Conservation (phyloP, 139 green algal genomes). For the Tetratostichococcus sp. region DNA sequence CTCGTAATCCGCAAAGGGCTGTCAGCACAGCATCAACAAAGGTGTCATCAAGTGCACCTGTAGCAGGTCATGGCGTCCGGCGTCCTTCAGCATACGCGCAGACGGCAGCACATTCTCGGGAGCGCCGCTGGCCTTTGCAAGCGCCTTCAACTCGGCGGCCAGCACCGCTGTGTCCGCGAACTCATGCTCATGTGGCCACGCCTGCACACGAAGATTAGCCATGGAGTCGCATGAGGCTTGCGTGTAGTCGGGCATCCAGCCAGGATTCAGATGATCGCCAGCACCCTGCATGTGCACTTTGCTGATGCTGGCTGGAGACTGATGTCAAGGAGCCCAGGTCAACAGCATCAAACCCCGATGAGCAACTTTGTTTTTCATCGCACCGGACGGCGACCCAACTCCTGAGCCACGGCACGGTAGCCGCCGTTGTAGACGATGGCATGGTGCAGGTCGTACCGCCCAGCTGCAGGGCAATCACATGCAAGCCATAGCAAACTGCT, state of each 20-base stretch:
- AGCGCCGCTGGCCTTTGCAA: background rate
- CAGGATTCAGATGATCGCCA: too few species aligned
- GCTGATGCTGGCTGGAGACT: too few species aligned
- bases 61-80: conserved; percentile 10
- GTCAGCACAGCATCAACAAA: too few species aligned
- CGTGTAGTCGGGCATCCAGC: too few species aligned
- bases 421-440: conserved; percentile 32
- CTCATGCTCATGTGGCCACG: background rate
- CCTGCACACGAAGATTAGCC: too few species aligned
- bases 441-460: conserved; percentile 39
- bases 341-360: too few species aligned
- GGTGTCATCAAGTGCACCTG: too few species aligned
- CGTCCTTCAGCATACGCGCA: conserved; percentile 6
- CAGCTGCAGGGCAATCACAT: conserved; percentile 12
- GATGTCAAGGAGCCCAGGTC: too few species aligned
- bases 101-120: conserved; percentile 4
- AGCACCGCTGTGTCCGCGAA: background rate
- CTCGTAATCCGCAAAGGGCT: too few species aligned
- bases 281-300: too few species aligned
- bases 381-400: conserved; percentile 19
- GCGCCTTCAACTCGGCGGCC: conserved; percentile 6
- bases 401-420: conserved; percentile 14
- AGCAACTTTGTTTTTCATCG: conserved; percentile 2
- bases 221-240: too few species aligned
- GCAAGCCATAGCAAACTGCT: too few species aligned